Conservation (phyloP, 1,284 basidiomycete species). For the Apiotrichum porosum region DNA sequence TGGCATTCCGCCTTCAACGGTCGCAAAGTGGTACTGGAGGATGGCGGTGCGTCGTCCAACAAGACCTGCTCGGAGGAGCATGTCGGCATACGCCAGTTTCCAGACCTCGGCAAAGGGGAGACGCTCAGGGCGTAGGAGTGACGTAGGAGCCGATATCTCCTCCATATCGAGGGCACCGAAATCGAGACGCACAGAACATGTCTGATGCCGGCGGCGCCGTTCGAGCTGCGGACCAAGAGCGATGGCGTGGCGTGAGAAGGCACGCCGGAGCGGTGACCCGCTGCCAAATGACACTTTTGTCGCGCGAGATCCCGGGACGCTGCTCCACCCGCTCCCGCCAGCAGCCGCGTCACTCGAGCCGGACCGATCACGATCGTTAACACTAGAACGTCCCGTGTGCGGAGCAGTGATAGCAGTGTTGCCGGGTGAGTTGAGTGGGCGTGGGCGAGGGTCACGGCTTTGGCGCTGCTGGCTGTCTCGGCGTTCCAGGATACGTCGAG, state of each 20-base stretch:
- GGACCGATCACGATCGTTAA: background rate
- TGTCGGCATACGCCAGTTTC: conserved; percentile 62
- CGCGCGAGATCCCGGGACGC: background rate
- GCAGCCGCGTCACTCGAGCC: background rate
- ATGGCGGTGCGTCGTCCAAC: conserved; percentile 64
- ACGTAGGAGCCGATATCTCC: conserved; percentile 24
- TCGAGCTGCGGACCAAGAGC: background rate
- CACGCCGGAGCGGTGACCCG: conserved; percentile 23
- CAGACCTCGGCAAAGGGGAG: conserved; percentile 31
- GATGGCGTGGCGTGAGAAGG: conserved; percentile 1
- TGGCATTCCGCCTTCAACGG: background rate
- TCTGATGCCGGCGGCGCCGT: conserved; percentile 10
- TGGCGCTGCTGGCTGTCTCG: conserved; percentile 2
- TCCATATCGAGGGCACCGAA: conserved; percentile 13
- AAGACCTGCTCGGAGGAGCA: conserved; percentile 65
- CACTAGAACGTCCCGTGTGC: too few relatives aligned
- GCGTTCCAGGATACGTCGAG: conserved; percentile 3
- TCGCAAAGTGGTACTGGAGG: conserved; percentile 55
- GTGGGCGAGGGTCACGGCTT: conserved; percentile 3
- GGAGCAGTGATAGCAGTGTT: background rate
- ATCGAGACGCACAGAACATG: conserved; percentile 26
- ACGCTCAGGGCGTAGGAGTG: conserved; percentile 26
- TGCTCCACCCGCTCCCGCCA: conserved; percentile 2
- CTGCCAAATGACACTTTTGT: conserved; percentile 28
- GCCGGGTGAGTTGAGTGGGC: background rate